Evolutionary conservation across 1,284 basidiomycete genomes (phyloP), one percentile per base, ranked within the genome.

Genomic region (Ganoderma multipileum): DNA sequence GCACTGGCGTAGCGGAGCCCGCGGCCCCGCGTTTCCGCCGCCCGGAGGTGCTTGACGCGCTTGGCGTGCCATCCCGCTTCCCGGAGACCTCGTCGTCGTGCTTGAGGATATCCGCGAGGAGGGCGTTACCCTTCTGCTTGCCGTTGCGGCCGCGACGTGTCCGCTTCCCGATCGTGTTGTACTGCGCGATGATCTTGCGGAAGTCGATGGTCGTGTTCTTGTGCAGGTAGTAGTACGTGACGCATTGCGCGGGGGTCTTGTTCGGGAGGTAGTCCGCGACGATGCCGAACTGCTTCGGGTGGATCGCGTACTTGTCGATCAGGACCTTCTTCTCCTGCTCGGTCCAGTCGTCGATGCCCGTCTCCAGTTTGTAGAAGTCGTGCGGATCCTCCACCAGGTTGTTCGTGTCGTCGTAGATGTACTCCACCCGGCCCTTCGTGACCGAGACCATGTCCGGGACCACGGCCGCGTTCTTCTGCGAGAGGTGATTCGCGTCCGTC

Each of bases 161-260:
- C 64, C 90, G 84, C 76, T 91, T 91, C 67, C 86, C 88, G 28
- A 69, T 65, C 2, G 86, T 86, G n/a, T 87, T 89, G 74, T 87
- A 87, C 75, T 86, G 86, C 64, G 87, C 81, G 26, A 95, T 84
- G 14, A 91, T 87, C 75, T 91, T 87, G 66, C 95, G 90, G 82
- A 96, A 97, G 80, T 97, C 93, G 77, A 96, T 91, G 54, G 87
- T 80, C 74, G 86, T 87, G 81, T 97, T 95, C 86, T 99, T 99
- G 82, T 96, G 95, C 68, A 97, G 84, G 81, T 99, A 99, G 81
- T 99, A 99, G 81, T 91, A 98, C 61, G 92, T 87, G 54, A 99
- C 95, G 78, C 97, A 98, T 86, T 98, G 94, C 0, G 90, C 83
- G 0, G 94, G 84, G 3, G 94, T 92, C 85, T 98, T 99, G 85